Percentiles rank a stretch among this genome's conserved stretches.
Conservation (phyloP, 768 basidiomycete genomes). For the Botryobasidium botryosum region DNA sequence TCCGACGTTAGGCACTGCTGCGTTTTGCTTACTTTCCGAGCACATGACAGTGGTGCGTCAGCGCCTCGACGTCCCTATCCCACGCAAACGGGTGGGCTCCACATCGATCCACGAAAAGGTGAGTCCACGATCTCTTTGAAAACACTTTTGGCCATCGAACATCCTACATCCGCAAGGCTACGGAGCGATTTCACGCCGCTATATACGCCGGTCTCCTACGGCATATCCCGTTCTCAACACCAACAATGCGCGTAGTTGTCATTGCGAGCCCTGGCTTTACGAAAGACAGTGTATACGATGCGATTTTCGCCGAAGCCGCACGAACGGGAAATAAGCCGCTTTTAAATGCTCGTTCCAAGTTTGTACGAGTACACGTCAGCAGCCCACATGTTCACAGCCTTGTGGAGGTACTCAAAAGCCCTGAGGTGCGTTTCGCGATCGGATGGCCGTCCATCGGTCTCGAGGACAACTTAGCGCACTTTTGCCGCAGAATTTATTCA, state of each 20-base stretch:
- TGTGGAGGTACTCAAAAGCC: conserved; percentile 85
- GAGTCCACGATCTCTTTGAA: conserved; percentile 1
- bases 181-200: conserved; percentile 64
- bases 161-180: conserved; percentile 6
- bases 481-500: too few relatives aligned
- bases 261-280: conserved; percentile 97
- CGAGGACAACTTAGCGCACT: conserved; percentile 18
- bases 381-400: conserved; percentile 93
- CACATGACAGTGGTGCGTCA: conserved; percentile 93
- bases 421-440: conserved; percentile 44
- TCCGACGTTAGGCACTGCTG: conserved; percentile 44
- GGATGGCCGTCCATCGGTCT: neutral
- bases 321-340: conserved; percentile 68
- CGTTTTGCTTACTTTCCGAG: conserved; percentile 86
- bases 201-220: conserved; percentile 76
- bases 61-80: conserved; percentile 74
- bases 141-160: neutral
- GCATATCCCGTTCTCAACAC: conserved; percentile 70
- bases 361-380: conserved; percentile 76
- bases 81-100: conserved; percentile 73
- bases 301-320: conserved; percentile 66
- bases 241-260: conserved; percentile 72
- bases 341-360: conserved; percentile 66
- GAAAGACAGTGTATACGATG: conserved; percentile 71
- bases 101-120: conserved; percentile 78